phyloP scores from a whole-genome alignment of 305 asterid genomes.

The Fraxinus paxiana region DNA sequence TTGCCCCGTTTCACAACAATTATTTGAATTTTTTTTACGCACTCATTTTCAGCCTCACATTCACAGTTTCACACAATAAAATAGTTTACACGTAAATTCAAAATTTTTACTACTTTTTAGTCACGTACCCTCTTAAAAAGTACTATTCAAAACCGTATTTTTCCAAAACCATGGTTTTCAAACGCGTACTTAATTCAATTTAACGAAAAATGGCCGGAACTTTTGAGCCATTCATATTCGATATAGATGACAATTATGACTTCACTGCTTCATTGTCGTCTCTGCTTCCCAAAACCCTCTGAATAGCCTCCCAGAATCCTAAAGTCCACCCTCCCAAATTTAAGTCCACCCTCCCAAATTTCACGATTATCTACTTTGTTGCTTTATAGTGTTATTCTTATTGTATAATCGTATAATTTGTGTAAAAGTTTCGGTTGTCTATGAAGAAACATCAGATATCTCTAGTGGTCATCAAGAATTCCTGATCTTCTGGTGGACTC shows the following conservation, averaged over 20 bases:
- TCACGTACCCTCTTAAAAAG: too few relatives aligned
- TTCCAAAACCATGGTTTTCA: too few relatives aligned
- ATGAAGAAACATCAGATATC: slow-evolving; percentile 7
- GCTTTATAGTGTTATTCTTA: slow-evolving; percentile 5
- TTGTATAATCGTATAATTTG: not conserved
- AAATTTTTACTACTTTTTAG: too few relatives aligned
- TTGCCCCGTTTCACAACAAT: too few relatives aligned
- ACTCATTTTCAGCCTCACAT: too few relatives aligned
- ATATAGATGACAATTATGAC: slow-evolving; percentile 17
- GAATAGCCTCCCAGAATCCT: slow-evolving; percentile 30
- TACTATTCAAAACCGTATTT: too few relatives aligned
- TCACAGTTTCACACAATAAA: too few relatives aligned
- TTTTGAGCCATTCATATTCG: not conserved
- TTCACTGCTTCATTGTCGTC: slow-evolving; percentile 27
- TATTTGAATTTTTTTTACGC: too few relatives aligned
- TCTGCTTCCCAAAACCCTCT: slow-evolving; percentile 24
- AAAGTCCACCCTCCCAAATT: slow-evolving; percentile 1
- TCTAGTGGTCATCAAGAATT: slow-evolving; percentile 28
- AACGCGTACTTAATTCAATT: too few relatives aligned
- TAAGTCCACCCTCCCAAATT: slow-evolving; percentile 6
- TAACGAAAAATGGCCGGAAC: not conserved
- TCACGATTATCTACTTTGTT: slow-evolving; percentile 7
- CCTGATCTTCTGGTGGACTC: slow-evolving; percentile 31
- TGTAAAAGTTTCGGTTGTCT: slow-evolving; percentile 9
- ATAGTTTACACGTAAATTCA: too few relatives aligned